phyloP scores from a whole-genome alignment of 352 stramenopile genomes.

The Aphanomyces astaci region DNA sequence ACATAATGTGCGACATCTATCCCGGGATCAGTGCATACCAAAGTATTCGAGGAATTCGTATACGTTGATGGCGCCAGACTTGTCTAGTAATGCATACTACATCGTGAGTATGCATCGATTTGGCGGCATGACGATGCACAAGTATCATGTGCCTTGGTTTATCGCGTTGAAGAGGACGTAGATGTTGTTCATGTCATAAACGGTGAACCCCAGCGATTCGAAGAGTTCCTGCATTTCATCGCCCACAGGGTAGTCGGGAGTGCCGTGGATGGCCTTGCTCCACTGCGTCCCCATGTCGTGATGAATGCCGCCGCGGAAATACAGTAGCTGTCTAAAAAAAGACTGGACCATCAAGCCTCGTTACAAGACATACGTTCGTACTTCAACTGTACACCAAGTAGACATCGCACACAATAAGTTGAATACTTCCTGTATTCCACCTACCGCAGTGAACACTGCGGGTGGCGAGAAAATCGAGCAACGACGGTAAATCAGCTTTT shows the following conservation, averaged over 20 bases:
- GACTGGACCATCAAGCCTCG: no score
- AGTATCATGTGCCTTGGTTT: no score
- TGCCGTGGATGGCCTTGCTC: background rate
- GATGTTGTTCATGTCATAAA: conserved; percentile 13
- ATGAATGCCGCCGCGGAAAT: no score
- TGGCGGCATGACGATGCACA: background rate
- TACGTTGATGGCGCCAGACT: conserved; percentile 38
- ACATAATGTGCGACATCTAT: background rate
- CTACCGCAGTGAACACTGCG: no score
- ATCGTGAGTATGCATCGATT: background rate
- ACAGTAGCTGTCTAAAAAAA: no score
- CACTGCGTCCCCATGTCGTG: background rate
- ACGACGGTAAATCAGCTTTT: no score
- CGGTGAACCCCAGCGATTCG: conserved; percentile 8
- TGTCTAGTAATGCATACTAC: background rate
- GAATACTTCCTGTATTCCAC: no score
- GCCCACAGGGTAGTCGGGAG: conserved; percentile 4
- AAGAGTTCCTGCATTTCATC: conserved; percentile 20
- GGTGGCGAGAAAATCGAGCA: no score
- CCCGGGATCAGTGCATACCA: conserved; percentile 25
- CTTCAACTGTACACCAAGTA: no score
- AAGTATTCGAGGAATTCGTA: conserved; percentile 65
- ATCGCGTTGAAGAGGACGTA: conserved; percentile 1
- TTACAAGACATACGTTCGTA: no score
- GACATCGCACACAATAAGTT: no score